phyloP scores from a whole-genome alignment of 441 rosid species.

The Dalechampia spathulata region DNA sequence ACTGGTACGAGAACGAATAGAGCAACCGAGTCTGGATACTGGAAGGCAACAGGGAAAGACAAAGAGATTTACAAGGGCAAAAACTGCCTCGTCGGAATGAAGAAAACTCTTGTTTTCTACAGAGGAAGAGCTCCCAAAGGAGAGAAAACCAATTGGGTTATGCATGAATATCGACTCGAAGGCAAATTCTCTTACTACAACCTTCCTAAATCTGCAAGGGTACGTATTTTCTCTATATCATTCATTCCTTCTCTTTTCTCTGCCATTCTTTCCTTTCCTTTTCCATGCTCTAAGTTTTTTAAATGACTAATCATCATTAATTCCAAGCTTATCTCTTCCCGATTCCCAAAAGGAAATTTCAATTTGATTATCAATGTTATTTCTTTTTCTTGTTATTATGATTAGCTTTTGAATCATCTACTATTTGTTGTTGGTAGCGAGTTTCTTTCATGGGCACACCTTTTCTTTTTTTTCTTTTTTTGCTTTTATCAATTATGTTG shows the following conservation, averaged over 20 bases:
- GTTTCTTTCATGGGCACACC: slow-evolving; percentile 25
- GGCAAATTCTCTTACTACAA: slow-evolving; percentile 75
- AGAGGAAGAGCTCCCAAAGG: slow-evolving; percentile 96
- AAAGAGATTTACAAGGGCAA: slow-evolving; percentile 64
- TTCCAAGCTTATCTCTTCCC: too few species aligned
- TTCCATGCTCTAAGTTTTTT: background rate
- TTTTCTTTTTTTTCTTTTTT: background rate
- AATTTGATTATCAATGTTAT: too few species aligned
- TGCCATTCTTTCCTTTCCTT: background rate
- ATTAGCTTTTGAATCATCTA: too few species aligned
- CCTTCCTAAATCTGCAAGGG: slow-evolving; percentile 69
- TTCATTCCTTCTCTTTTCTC: too few species aligned
- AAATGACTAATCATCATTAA: background rate
- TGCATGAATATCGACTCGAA: slow-evolving; percentile 95
- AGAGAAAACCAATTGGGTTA: slow-evolving; percentile 93
- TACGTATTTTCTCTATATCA: slow-evolving; percentile 10
- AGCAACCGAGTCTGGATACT: slow-evolving; percentile 84
- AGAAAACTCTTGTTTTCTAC: slow-evolving; percentile 97
- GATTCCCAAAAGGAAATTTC: too few species aligned
- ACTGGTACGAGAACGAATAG: slow-evolving; percentile 97
- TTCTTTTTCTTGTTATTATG: too few species aligned
- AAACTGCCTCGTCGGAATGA: slow-evolving; percentile 84
- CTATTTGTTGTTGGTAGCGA: slow-evolving; percentile 26
- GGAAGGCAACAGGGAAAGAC: slow-evolving; percentile 99
- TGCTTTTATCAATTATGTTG: slow-evolving; percentile 10